phyloP scores from a whole-genome alignment of 345 rosid genomes.

The Citrus mangshanensis region DNA sequence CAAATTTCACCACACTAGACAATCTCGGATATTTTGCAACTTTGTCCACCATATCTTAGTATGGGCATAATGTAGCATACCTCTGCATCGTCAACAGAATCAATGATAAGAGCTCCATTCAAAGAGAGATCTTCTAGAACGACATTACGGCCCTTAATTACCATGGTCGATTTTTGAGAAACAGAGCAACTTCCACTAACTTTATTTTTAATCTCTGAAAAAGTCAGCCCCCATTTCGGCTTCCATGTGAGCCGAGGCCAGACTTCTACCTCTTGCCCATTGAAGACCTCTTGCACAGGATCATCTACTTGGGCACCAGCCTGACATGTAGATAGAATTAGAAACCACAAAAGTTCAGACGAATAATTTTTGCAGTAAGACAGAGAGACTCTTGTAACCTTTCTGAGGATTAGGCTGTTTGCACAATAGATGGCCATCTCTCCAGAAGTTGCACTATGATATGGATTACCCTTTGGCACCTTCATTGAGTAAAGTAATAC shows the following conservation, averaged over 20 bases:
- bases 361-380: slow-evolving; percentile 1
- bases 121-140: slow-evolving; percentile 55
- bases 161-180: slow-evolving; percentile 72
- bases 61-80: slow-evolving; percentile 32
- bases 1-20: not conserved
- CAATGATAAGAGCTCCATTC: slow-evolving; percentile 79
- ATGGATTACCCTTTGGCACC: slow-evolving; percentile 94
- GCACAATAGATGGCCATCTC: slow-evolving; percentile 88
- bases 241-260: slow-evolving; percentile 89
- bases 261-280: slow-evolving; percentile 90
- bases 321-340: slow-evolving; percentile 30
- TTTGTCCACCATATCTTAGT: not conserved
- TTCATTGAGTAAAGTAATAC: slow-evolving; percentile 20
- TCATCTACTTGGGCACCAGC: slow-evolving; percentile 73
- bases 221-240: slow-evolving; percentile 85
- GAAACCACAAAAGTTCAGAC: slow-evolving; percentile 3
- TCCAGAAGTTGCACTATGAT: slow-evolving; percentile 95
- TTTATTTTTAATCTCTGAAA: slow-evolving; percentile 68
- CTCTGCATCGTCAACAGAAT: slow-evolving; percentile 73
- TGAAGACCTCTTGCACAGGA: slow-evolving; percentile 61
- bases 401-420: slow-evolving; percentile 65
- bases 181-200: slow-evolving; percentile 53
- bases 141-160: slow-evolving; percentile 60
- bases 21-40: not conserved
- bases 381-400: slow-evolving; percentile 29